Percentiles rank a stretch among this genome's conserved stretches.
phyloP scores from a whole-genome alignment of 2,329 filamentous ascomycete species.

The Aspergillus caelatus region DNA sequence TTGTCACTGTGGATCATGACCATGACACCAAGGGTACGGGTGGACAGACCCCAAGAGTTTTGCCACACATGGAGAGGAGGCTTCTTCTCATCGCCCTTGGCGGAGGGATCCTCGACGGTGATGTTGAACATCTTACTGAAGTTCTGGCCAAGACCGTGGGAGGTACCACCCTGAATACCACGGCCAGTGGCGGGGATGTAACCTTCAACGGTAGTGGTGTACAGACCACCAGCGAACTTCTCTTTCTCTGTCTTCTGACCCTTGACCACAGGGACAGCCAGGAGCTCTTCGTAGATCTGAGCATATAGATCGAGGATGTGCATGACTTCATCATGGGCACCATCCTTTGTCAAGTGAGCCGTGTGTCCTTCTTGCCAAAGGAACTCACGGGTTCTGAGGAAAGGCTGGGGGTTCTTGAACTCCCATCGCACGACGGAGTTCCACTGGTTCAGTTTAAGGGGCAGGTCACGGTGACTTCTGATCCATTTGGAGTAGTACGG shows the following conservation, averaged over 20 bases:
- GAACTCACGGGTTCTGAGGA: constrained; percentile 92
- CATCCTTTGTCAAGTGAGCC: constrained; percentile 82
- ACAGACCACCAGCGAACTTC: constrained; percentile 95
- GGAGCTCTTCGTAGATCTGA: constrained; percentile 86
- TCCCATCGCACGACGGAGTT: constrained; percentile 96
- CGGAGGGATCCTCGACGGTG: constrained; percentile 85
- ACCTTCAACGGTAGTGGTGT: constrained; percentile 94
- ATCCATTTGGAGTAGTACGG: constrained; percentile 97
- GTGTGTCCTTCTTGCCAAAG: constrained; percentile 98
- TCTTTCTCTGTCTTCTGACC: constrained; percentile 96
- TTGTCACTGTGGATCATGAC: constrained; percentile 97
- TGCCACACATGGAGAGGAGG: constrained; percentile 90
- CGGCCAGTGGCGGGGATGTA: constrained; percentile 95
- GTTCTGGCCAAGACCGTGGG: constrained; percentile 93
- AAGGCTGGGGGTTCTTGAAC: constrained; percentile 85
- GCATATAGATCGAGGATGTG: constrained; percentile 94
- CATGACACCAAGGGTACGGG: constrained; percentile 97
- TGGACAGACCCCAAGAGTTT: constrained; percentile 98
- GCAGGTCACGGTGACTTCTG: constrained; percentile 90
- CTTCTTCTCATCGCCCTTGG: constrained; percentile 72
- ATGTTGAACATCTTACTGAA: constrained; percentile 99
- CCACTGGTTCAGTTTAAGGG: constrained; percentile 95
- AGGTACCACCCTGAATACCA: constrained; percentile 95
- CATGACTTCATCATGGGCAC: constrained; percentile 81
- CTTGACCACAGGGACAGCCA: constrained; percentile 92